A percentile compares a stretch with the other conserved stretches of the same genome.
Conservation (phyloP, 164 flowering plant genomes). For the Umbellularia californica region DNA sequence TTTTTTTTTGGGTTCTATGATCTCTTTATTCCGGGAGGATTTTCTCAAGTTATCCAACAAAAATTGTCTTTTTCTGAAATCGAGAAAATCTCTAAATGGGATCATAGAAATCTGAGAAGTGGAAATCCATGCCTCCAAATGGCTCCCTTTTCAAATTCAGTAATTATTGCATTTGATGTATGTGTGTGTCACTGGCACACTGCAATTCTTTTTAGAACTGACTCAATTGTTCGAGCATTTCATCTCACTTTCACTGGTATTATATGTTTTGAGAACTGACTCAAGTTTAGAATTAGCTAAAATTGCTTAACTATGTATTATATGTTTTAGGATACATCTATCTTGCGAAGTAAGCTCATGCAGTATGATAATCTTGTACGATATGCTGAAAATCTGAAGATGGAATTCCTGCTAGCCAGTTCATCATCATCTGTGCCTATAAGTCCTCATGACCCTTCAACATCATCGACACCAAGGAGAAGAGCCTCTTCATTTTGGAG, state of each 20-base stretch:
- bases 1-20: too few relatives aligned
- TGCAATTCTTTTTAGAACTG: neutral
- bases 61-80: too few relatives aligned
- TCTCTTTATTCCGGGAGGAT: too few relatives aligned
- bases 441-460: conserved; percentile 42
- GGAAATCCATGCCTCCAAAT: too few relatives aligned
- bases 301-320: conserved; percentile 3
- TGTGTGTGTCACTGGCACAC: neutral
- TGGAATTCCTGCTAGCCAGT: conserved; percentile 42
- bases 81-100: too few relatives aligned
- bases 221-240: neutral
- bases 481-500: conserved; percentile 52
- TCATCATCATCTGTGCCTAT: conserved; percentile 46
- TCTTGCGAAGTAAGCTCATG: conserved; percentile 55
- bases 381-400: conserved; percentile 59
- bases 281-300: too few relatives aligned
- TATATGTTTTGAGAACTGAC: too few relatives aligned
- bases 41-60: too few relatives aligned
- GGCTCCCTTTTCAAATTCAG: too few relatives aligned
- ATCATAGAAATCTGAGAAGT: too few relatives aligned
- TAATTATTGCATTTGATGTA: neutral
- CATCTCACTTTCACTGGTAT: neutral
- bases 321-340: conserved; percentile 60
- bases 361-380: conserved; percentile 56
- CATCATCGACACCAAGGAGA: conserved; percentile 45